These are phyloP conservation scores for Ettlia oleoabundans DNA, from an alignment of 139 green algal species.

Conservation along the genomic window DNA sequence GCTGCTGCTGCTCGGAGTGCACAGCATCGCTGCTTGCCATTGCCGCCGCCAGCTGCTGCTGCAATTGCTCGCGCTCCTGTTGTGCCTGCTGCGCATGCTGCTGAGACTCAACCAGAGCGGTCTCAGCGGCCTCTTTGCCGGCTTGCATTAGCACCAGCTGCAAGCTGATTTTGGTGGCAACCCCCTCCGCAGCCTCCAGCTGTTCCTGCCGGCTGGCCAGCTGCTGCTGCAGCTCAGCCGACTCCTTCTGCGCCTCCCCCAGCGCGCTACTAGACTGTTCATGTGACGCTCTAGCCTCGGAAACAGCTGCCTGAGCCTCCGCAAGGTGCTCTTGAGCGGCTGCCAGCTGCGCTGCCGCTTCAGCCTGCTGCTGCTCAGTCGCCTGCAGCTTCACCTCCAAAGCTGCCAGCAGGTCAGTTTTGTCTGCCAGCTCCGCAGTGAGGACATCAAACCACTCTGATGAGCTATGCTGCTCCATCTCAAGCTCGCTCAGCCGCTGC, in stretches of 20 bases:
- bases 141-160: constrained; percentile 6
- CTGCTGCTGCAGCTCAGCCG: not conserved
- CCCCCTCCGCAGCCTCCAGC: not conserved
- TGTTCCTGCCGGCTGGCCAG: not conserved
- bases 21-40: not conserved
- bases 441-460: constrained; percentile 42
- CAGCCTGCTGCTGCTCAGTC: not conserved
- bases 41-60: constrained; percentile 17
- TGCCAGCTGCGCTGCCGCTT: not conserved
- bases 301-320: not conserved
- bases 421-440: constrained; percentile 19
- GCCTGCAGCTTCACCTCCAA: not conserved
- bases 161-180: not conserved
- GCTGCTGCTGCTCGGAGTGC: not conserved
- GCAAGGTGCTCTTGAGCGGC: not conserved
- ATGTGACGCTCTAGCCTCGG: not conserved
- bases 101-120: not conserved
- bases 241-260: not conserved
- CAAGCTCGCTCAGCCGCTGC: constrained; percentile 34
- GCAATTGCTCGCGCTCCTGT: not conserved
- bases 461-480: constrained; percentile 29
- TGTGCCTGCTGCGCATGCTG: not conserved
- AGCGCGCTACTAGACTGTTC: not conserved
- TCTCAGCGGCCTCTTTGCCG: not conserved
- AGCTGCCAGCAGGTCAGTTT: constrained; percentile 20